Percentiles rank a stretch among this genome's conserved stretches.
Evolutionary conservation across 1,284 basidiomycete species (phyloP).

Genomic region (Ganoderma lucidum): DNA sequence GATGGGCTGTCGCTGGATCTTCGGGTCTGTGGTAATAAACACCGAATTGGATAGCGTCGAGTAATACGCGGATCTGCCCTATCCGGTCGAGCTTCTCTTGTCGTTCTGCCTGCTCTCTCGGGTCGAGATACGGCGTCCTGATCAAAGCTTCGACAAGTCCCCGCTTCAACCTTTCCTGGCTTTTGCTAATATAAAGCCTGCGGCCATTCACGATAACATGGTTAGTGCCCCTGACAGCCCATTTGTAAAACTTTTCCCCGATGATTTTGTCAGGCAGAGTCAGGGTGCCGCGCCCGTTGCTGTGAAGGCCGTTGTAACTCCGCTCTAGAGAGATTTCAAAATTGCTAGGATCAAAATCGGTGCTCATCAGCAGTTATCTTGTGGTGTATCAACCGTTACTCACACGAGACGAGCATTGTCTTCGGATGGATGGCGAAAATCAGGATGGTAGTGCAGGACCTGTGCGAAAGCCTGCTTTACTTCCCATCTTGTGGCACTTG

Average conservation of each 20-base stretch:
- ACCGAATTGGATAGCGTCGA: constrained; percentile 71
- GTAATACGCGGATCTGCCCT: constrained; percentile 54
- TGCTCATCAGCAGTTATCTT: background rate
- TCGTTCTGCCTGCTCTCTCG: constrained; percentile 62
- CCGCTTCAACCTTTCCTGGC: constrained; percentile 14
- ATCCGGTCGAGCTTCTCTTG: constrained; percentile 49
- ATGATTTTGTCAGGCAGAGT: constrained; percentile 51
- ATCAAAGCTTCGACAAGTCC: constrained; percentile 28
- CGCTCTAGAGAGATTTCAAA: constrained; percentile 63
- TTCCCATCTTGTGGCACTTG: constrained; percentile 57
- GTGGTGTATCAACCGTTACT: constrained; percentile 11
- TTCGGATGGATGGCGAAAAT: constrained; percentile 51
- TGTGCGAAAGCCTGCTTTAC: constrained; percentile 60
- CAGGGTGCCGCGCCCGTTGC: constrained; percentile 63
- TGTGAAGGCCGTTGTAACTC: constrained; percentile 56
- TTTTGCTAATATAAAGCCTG: constrained; percentile 30
- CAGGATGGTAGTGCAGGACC: constrained; percentile 57
- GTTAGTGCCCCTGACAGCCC: constrained; percentile 45
- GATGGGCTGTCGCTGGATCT: constrained; percentile 45
- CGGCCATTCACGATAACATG: constrained; percentile 49
- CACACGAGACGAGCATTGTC: constrained; percentile 42
- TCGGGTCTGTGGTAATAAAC: constrained; percentile 49
- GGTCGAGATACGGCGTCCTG: constrained; percentile 70
- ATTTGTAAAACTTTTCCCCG: constrained; percentile 55
- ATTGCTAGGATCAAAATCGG: constrained; percentile 45